These are phyloP conservation scores for Boletus tomentosulus DNA, from an alignment of 768 basidiomycete species.

Conservation along the genomic window DNA sequence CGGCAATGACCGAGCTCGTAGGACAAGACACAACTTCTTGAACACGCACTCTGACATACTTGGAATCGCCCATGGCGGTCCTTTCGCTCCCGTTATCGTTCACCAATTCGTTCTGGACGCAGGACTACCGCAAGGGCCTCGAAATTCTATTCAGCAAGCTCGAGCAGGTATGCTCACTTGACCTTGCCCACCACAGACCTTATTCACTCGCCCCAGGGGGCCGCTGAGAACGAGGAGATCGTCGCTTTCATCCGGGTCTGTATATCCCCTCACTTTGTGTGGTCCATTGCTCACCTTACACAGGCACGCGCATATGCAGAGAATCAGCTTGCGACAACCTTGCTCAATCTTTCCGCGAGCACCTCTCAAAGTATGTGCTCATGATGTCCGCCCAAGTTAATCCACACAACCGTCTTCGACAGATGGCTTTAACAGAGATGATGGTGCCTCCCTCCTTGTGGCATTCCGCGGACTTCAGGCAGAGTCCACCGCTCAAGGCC, in stretches of 20 bases:
- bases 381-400: not conserved
- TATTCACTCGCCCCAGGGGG: slow-evolving; percentile 49
- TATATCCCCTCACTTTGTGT: not conserved
- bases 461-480: slow-evolving; percentile 77
- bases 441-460: slow-evolving; percentile 78
- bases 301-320: slow-evolving; percentile 76
- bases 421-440: slow-evolving; percentile 71
- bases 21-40: slow-evolving; percentile 4
- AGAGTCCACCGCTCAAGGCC: slow-evolving; percentile 69
- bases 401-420: slow-evolving; percentile 32
- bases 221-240: slow-evolving; percentile 80
- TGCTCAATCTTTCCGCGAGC: slow-evolving; percentile 49
- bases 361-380: slow-evolving; percentile 44
- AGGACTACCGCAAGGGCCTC: slow-evolving; percentile 82
- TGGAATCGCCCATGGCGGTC: slow-evolving; percentile 60
- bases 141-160: slow-evolving; percentile 73
- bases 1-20: slow-evolving; percentile 27
- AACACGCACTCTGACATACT: slow-evolving; percentile 13
- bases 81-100: slow-evolving; percentile 86
- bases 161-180: slow-evolving; percentile 54
- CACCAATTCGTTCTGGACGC: slow-evolving; percentile 92
- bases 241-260: slow-evolving; percentile 77
- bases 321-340: slow-evolving; percentile 53
- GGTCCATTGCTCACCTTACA: slow-evolving; percentile 8
- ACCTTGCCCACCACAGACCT: slow-evolving; percentile 2